Conservation (phyloP, 768 basidiomycete genomes). For the Royoungia palumana region DNA sequence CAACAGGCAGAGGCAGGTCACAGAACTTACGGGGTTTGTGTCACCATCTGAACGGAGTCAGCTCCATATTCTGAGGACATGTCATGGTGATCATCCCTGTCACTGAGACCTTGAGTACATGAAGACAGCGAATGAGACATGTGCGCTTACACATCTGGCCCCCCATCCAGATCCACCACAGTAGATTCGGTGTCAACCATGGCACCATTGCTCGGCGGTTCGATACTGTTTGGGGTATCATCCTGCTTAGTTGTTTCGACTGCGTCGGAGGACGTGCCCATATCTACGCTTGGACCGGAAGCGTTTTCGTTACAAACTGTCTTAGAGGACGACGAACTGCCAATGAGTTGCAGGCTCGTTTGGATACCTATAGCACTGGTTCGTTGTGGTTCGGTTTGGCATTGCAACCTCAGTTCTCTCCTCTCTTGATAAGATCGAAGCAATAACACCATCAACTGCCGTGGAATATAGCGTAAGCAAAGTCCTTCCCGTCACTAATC, state of each 20-base stretch:
- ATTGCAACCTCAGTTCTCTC: constrained; percentile 6
- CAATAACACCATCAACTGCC: constrained; percentile 22
- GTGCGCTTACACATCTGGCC: constrained; percentile 10
- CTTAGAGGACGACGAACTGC: not conserved
- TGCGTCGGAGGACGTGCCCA: not conserved
- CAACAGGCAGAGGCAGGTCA: not conserved
- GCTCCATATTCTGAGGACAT: not conserved
- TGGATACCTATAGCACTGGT: constrained; percentile 21
- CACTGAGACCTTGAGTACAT: not conserved
- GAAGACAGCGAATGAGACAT: not conserved
- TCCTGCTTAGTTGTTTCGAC: not conserved
- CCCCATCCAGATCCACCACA: not conserved
- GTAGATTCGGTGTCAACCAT: not conserved
- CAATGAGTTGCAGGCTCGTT: constrained; percentile 12
- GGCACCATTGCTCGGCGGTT: not conserved
- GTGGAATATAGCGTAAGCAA: constrained; percentile 1
- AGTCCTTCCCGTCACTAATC: not conserved
- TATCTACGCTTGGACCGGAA: not conserved
- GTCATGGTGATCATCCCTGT: not conserved
- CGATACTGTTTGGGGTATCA: not conserved
- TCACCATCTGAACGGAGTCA: not conserved
- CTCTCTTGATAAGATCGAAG: constrained; percentile 26
- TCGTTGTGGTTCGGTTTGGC: not conserved
- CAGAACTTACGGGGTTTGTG: constrained; percentile 21
- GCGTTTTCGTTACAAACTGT: not conserved